Conservation (phyloP, 208 protist genomes). For the Crithidia mellificae region DNA sequence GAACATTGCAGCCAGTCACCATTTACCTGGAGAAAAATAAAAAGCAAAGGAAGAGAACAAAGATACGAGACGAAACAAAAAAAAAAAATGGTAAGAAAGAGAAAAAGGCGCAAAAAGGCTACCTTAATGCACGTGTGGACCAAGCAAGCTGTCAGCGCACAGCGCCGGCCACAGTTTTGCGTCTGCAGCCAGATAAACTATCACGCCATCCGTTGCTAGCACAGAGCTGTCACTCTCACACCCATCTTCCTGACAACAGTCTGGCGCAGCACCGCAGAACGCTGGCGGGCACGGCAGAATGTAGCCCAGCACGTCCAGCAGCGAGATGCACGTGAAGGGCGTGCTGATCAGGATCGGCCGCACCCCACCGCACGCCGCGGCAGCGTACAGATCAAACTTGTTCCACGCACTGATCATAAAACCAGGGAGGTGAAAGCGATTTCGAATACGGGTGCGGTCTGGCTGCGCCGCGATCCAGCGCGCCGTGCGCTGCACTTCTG, state of each 20-base stretch:
- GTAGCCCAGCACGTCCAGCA: constrained; percentile 35
- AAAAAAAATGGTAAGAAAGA: constrained; percentile 10
- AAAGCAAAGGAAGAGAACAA: too few species aligned
- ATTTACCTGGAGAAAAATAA: too few species aligned
- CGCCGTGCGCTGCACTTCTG: constrained; percentile 4
- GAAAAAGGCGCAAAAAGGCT: background rate
- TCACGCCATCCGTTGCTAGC: constrained; percentile 3
- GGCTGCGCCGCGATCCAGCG: constrained; percentile 28
- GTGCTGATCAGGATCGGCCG: constrained; percentile 24
- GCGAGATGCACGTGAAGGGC: constrained; percentile 34
- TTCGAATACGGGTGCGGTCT: constrained; percentile 23
- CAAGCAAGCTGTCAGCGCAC: constrained; percentile 7
- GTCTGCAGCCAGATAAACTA: constrained; percentile 19
- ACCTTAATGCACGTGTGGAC: constrained; percentile 11
- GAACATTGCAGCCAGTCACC: too few species aligned
- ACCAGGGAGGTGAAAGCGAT: constrained; percentile 18
- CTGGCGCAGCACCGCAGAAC: background rate
- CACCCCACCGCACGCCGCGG: constrained; percentile 11
- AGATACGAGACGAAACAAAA: background rate
- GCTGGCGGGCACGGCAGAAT: constrained; percentile 18
- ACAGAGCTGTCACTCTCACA: background rate
- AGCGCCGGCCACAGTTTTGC: constrained; percentile 17
- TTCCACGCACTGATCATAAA: constrained; percentile 39
- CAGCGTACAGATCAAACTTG: constrained; percentile 30
- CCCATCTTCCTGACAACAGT: background rate